Base-by-base conservation (phyloP, 495 filamentous ascomycete genomes). In the Penicillium bovifimosum region DNA sequence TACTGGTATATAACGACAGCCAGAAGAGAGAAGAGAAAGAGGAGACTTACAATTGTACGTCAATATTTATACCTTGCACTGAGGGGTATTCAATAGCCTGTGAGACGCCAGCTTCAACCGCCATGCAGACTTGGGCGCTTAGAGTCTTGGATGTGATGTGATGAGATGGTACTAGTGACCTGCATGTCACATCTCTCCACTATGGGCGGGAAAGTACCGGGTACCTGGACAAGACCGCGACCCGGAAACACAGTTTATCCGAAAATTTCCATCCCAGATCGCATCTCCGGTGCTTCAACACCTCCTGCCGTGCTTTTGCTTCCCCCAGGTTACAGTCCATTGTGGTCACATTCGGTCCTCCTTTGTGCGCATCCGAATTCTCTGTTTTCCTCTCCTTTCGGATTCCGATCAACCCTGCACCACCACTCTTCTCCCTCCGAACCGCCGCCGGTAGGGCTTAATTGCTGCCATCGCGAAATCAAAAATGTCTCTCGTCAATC, bases 401-500 rank as follows among this genome's bases (percentile, higher is more conserved):
- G 11, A 2, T n/a, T 13, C 10, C n/a, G 18, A 34, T 27, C 18
- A 34, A 33, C 4, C 0, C 7, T 9, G 7, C 18, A 24, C 46
- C 33, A 48, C 34, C 24, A 35, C 32, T 53, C 33, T 47, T 48
- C 48, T 35, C 41, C 35, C 34, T 50, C 39, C 36, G 52, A 55
- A 54, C 48, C 38, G 41, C 48, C 54, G 39, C 57, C 62, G 34
- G 48, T 58, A 56, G 63, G 42, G 52, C 56, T 51, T 41, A 53
- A 57, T 60, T 52, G 62, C 60, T 70, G 52, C 54, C 53, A n/a
- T 29, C 41, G 31, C 49, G 41, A 58, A 41, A 38, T 50, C 61
- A 70, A 58, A 58, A 42, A 97, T 97, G 93, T 95, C 90, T 64
- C 84, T 98, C 74, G 77, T 82, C 63, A 82, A 83, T 69, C 80